Conservation (phyloP, 2,329 filamentous ascomycete species). For the Xylariaceae sp. region DNA sequence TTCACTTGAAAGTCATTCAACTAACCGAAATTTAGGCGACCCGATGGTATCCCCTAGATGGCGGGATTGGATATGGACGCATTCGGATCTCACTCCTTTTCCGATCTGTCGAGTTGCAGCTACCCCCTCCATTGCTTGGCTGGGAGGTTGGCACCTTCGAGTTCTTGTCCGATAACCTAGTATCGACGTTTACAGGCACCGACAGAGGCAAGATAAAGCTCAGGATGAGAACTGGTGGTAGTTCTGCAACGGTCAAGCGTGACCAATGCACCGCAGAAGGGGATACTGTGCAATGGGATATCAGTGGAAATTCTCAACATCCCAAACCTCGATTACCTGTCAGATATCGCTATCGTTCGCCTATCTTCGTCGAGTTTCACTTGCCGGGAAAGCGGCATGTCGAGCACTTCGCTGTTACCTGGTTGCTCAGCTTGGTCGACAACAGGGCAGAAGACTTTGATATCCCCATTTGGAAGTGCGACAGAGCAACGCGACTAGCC, state of each 20-base stretch:
- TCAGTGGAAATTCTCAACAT: conserved; percentile 41
- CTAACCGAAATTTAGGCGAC: conserved; percentile 41
- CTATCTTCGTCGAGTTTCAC: conserved; percentile 84
- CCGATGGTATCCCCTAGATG: conserved; percentile 93
- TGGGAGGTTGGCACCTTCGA: conserved; percentile 97
- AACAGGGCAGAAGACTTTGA: conserved; percentile 73
- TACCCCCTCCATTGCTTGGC: conserved; percentile 81
- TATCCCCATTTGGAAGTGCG: conserved; percentile 85
- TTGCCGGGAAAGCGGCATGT: conserved; percentile 62
- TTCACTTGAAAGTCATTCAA: not conserved
- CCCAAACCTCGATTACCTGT: conserved; percentile 71
- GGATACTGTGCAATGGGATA: conserved; percentile 47
- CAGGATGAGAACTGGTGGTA: conserved; percentile 78
- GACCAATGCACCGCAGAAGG: conserved; percentile 59
- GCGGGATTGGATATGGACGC: conserved; percentile 87
- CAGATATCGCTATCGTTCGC: conserved; percentile 83
- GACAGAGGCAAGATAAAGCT: conserved; percentile 65
- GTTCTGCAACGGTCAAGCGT: conserved; percentile 64
- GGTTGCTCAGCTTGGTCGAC: conserved; percentile 82
- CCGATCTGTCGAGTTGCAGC: conserved; percentile 77
- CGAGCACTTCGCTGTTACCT: conserved; percentile 74
- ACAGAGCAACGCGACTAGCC: conserved; percentile 68
- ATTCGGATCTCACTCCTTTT: conserved; percentile 86
- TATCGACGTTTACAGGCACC: conserved; percentile 55
- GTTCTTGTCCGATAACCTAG: conserved; percentile 69